Percentiles rank a stretch among this genome's conserved stretches.
Conservation (phyloP, 352 stramenopile species). For the Phytophthora syringae region DNA sequence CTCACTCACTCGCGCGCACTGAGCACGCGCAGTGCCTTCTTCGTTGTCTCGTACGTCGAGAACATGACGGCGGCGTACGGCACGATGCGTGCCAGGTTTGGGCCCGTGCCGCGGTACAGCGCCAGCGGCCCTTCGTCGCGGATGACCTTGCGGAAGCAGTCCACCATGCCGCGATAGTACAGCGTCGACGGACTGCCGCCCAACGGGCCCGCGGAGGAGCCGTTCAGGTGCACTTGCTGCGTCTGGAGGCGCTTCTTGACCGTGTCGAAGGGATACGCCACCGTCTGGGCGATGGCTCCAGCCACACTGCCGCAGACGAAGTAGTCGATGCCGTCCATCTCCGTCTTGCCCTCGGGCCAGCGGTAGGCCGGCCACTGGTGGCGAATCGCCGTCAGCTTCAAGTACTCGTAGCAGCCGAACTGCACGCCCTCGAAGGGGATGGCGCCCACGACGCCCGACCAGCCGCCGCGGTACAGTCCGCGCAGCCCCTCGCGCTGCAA, state of each 20-base stretch:
- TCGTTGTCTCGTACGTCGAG: slow-evolving; percentile 83
- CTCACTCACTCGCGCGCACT: slow-evolving; percentile 22
- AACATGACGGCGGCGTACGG: slow-evolving; percentile 88
- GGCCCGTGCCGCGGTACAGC: slow-evolving; percentile 80
- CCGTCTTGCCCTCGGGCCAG: slow-evolving; percentile 67
- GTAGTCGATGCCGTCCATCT: slow-evolving; percentile 79
- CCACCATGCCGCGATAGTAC: slow-evolving; percentile 74
- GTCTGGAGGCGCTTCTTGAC: slow-evolving; percentile 86
- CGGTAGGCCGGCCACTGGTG: slow-evolving; percentile 65
- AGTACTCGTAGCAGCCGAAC: slow-evolving; percentile 86
- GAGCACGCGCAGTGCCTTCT: slow-evolving; percentile 63
- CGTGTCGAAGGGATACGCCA: slow-evolving; percentile 86
- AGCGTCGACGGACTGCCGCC: slow-evolving; percentile 30
- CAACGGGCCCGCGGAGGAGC: slow-evolving; percentile 24
- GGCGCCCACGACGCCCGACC: slow-evolving; percentile 66
- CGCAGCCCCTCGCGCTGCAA: slow-evolving; percentile 64
- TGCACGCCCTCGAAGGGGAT: slow-evolving; percentile 87
- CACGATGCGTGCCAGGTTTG: slow-evolving; percentile 81
- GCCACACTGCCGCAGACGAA: slow-evolving; percentile 80
- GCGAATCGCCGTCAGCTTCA: slow-evolving; percentile 59
- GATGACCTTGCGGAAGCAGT: slow-evolving; percentile 80
- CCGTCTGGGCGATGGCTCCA: slow-evolving; percentile 78
- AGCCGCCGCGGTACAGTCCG: slow-evolving; percentile 76
- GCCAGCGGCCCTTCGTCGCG: slow-evolving; percentile 69
- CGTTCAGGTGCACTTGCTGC: slow-evolving; percentile 42